phyloP scores from a whole-genome alignment of 2,329 filamentous ascomycete species.

The Mycogone perniciosa region DNA sequence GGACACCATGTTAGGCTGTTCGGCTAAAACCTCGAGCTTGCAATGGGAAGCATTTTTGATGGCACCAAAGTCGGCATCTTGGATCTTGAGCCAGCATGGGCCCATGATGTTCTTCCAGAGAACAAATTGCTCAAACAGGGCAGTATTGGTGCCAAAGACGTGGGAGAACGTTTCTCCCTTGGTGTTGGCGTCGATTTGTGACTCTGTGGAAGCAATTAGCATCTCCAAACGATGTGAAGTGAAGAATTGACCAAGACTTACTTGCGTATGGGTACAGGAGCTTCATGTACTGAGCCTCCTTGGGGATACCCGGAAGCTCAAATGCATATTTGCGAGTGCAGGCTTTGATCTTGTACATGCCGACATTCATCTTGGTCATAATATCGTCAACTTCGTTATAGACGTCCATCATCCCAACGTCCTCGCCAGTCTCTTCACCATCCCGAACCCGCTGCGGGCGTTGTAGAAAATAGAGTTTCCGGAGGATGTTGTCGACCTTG shows the following conservation, averaged over 20 bases:
- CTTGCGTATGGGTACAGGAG: constrained; percentile 91
- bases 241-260: constrained; percentile 29
- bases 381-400: constrained; percentile 82
- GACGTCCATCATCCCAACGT: constrained; percentile 81
- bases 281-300: constrained; percentile 87
- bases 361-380: constrained; percentile 81
- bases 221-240: background rate
- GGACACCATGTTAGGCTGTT: constrained; percentile 69
- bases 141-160: constrained; percentile 88
- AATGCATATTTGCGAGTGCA: constrained; percentile 92
- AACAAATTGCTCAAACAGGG: constrained; percentile 95
- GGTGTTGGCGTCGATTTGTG: constrained; percentile 60
- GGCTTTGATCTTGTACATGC: constrained; percentile 88
- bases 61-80: constrained; percentile 73
- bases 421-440: constrained; percentile 65
- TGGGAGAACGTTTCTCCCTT: constrained; percentile 87
- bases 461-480: constrained; percentile 90
- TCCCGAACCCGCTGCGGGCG: constrained; percentile 53
- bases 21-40: constrained; percentile 83
- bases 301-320: constrained; percentile 79
- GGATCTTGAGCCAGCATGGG: constrained; percentile 91
- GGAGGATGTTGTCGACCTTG: constrained; percentile 88
- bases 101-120: constrained; percentile 99
- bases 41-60: constrained; percentile 94
- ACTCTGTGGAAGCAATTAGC: constrained; percentile 40